Percentiles rank a stretch among this genome's conserved stretches.
Evolutionary conservation across 2,329 filamentous ascomycete species (phyloP).

Genomic region (Aspergillus hortae): DNA sequence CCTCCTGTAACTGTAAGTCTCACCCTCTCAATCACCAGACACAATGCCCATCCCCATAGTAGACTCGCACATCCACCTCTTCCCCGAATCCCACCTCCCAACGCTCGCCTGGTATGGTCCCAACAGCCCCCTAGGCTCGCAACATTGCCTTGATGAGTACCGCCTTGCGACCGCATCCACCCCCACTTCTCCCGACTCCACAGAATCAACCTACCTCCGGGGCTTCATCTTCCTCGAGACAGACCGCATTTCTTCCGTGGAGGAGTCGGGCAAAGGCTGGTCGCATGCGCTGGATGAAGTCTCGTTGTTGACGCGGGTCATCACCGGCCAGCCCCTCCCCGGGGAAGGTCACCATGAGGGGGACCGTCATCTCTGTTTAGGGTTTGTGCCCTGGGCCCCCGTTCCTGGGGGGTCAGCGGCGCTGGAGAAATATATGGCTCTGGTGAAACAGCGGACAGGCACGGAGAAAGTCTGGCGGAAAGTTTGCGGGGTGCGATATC

Average conservation of each 20-base stretch:
- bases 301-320: constrained; percentile 63
- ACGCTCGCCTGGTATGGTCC: constrained; percentile 68
- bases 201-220: constrained; percentile 43
- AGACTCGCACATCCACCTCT: constrained; percentile 91
- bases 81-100: constrained; percentile 63
- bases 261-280: constrained; percentile 56
- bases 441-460: constrained; percentile 51
- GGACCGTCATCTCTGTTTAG: constrained; percentile 59
- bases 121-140: constrained; percentile 57
- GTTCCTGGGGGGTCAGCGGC: constrained; percentile 60
- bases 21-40: neutral
- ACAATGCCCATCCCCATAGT: constrained; percentile 56
- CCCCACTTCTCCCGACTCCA: constrained; percentile 21
- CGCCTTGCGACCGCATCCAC: constrained; percentile 41
- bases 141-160: constrained; percentile 66
- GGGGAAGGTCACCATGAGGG: constrained; percentile 56
- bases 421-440: constrained; percentile 62
- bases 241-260: constrained; percentile 64
- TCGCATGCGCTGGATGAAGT: constrained; percentile 68
- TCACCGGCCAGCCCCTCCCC: constrained; percentile 54
- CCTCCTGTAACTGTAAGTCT: neutral
- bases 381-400: constrained; percentile 82
- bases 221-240: constrained; percentile 83
- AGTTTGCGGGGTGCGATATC: constrained; percentile 76
- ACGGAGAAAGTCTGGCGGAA: constrained; percentile 63